Evolutionary conservation across 2,329 filamentous ascomycete species (phyloP).

Genomic region (Colletotrichum orchidophilum): DNA sequence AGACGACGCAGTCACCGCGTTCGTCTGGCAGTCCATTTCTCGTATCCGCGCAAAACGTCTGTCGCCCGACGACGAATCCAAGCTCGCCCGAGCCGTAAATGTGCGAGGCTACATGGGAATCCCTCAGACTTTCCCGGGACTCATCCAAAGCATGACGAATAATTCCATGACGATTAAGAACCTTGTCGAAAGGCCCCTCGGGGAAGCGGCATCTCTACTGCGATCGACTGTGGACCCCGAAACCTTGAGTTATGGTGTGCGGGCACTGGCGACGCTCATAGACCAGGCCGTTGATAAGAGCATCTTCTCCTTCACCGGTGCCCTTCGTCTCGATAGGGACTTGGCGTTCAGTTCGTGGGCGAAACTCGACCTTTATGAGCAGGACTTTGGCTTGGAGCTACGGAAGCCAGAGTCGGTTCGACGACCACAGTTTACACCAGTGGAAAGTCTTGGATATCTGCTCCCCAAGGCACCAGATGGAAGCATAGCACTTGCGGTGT

Average conservation of each 20-base stretch:
- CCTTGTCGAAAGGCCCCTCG: conserved; percentile 38
- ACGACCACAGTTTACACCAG: conserved; percentile 54
- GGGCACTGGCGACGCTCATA: conserved; percentile 53
- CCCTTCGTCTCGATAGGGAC: conserved; percentile 49
- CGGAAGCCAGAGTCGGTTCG: conserved; percentile 57
- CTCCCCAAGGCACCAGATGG: conserved; percentile 55
- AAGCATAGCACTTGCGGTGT: conserved; percentile 54
- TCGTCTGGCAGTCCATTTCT: conserved; percentile 58
- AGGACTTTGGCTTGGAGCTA: conserved; percentile 58
- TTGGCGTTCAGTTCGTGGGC: conserved; percentile 66
- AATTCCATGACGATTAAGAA: conserved; percentile 42
- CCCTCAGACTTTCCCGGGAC: conserved; percentile 55
- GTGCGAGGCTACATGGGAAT: conserved; percentile 53
- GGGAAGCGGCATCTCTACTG: conserved; percentile 39
- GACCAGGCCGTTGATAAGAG: conserved; percentile 45
- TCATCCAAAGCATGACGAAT: conserved; percentile 57
- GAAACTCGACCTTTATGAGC: conserved; percentile 52
- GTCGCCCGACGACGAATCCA: neutral
- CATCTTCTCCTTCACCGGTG: conserved; percentile 44
- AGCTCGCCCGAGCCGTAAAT: conserved; percentile 59
- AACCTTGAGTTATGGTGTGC: conserved; percentile 47
- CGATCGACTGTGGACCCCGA: conserved; percentile 49
- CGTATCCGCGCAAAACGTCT: conserved; percentile 52
- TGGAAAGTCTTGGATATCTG: conserved; percentile 60
- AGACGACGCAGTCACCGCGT: conserved; percentile 61